Evolutionary conservation across 805 yeast species (phyloP), one percentile per base, ranked within the genome.

Genomic region (Yarrowia keelungensis): DNA sequence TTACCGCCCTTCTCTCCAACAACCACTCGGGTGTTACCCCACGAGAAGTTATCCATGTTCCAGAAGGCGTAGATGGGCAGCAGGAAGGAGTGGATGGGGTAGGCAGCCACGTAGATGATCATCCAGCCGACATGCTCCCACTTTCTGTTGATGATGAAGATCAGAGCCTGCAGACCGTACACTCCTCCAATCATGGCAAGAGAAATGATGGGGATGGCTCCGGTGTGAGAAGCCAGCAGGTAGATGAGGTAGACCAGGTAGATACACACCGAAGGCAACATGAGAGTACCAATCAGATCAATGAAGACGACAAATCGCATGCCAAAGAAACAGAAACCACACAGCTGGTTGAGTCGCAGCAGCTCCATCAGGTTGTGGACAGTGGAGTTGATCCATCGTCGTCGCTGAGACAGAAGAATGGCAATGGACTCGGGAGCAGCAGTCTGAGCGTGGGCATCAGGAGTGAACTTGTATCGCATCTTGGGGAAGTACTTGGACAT

Each of bases 381-480:
- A 0, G 89, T 86, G 8, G 89, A 86, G 75, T 86, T 86, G 74
- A 86, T 86, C 89, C 89, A 86, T 71, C 89, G 85, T 76, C 87
- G 85, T 73, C 87, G 82, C 75, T 84, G 87, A 2, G 87, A 84
- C 64, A 84, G 79, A 71, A 84, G 78, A 61, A 84, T 85, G 69
- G 74, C 76, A 74, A 85, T 83, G 49, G 79, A 78, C 69, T 83
- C 86, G 1, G 89, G 89, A 3, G 85, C 89, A 68, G 83, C 79
- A 1, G 89, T 86, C 72, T 82, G 80, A 74, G 88, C 85, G 38
- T 83, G 81, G 4, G 89, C 89, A 73, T 86, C 87, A 2, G 88
- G 83, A 2, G 84, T 82, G 73, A 86, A 86, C 68, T 84, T 77
- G 74, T 81, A 85, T 69, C 81, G 81, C 82, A 87, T 81, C 72